phyloP scores from a whole-genome alignment of 2,329 filamentous ascomycete species.

The Pestalotiopsis sp. region DNA sequence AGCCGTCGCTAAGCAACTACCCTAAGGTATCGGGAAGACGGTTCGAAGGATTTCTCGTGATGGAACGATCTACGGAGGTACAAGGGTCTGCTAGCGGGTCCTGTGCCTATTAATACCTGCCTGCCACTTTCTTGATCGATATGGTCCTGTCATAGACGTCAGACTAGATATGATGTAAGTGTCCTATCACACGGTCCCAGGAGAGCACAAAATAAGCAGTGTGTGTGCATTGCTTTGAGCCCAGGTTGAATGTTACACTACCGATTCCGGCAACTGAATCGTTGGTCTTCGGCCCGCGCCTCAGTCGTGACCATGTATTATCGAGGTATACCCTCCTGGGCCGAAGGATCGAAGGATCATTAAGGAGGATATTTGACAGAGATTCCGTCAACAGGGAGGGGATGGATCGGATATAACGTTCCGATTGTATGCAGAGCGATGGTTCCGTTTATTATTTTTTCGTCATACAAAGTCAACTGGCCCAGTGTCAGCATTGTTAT shows the following conservation, averaged over 20 bases:
- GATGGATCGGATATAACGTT: neutral
- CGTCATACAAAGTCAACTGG: too few species aligned
- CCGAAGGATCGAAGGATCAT: neutral
- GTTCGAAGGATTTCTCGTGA: conserved; percentile 7
- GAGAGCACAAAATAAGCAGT: neutral
- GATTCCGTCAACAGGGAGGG: neutral
- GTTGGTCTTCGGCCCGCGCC: neutral
- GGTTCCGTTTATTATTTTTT: neutral
- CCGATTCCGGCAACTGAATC: neutral
- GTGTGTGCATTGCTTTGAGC: too few species aligned
- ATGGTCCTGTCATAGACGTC: neutral
- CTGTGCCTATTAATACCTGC: neutral
- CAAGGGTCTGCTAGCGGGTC: neutral
- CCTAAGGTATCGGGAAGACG: neutral
- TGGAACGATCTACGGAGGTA: neutral
- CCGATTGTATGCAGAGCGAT: neutral
- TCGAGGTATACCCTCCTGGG: neutral
- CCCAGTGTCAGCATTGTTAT: too few species aligned
- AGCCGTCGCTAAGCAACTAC: neutral
- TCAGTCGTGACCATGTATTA: neutral
- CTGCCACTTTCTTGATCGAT: neutral
- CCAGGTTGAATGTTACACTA: too few species aligned
- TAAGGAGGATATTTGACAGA: neutral
- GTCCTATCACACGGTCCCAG: neutral
- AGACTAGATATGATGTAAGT: neutral